phyloP scores from a whole-genome alignment of 441 rosid genomes.

The Croton laevigatus region DNA sequence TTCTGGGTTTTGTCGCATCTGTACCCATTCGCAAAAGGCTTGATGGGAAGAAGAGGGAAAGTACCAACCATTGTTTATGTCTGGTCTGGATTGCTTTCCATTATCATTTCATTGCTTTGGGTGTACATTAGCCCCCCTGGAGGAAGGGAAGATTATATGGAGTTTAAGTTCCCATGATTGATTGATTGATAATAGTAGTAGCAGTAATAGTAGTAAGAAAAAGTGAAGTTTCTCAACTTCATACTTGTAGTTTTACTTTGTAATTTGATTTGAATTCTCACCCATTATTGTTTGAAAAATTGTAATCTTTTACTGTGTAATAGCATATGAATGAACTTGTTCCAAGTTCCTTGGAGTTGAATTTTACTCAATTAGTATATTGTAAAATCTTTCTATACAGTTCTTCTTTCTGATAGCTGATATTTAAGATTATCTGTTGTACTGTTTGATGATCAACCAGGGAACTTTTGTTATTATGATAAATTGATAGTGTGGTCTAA shows the following conservation, averaged over 20 bases:
- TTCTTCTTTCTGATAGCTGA: no score
- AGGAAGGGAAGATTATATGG: slow-evolving; percentile 46
- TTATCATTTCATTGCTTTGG: slow-evolving; percentile 53
- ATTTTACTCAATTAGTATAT: neutral
- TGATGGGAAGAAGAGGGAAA: slow-evolving; percentile 68
- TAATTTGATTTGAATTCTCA: neutral
- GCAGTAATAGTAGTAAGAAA: neutral
- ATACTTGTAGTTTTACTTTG: slow-evolving; percentile 12
- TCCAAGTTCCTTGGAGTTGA: neutral
- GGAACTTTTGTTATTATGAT: no score
- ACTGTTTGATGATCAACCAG: no score
- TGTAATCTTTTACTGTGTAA: neutral
- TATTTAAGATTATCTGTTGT: no score
- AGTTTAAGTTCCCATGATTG: slow-evolving; percentile 59
- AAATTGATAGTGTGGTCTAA: neutral
- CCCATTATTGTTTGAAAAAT: neutral
- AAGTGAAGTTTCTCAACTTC: slow-evolving; percentile 41
- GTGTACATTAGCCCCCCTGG: slow-evolving; percentile 54
- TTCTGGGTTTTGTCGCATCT: slow-evolving; percentile 72
- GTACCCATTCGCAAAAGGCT: slow-evolving; percentile 64
- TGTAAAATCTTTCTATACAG: neutral
- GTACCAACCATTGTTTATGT: slow-evolving; percentile 62
- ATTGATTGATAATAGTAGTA: no score
- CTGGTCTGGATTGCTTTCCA: slow-evolving; percentile 60
- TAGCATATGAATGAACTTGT: neutral